Evolutionary conservation across 306 rosid genomes (phyloP), one percentile per base, ranked within the genome.

Genomic region (Comarum palustre): DNA sequence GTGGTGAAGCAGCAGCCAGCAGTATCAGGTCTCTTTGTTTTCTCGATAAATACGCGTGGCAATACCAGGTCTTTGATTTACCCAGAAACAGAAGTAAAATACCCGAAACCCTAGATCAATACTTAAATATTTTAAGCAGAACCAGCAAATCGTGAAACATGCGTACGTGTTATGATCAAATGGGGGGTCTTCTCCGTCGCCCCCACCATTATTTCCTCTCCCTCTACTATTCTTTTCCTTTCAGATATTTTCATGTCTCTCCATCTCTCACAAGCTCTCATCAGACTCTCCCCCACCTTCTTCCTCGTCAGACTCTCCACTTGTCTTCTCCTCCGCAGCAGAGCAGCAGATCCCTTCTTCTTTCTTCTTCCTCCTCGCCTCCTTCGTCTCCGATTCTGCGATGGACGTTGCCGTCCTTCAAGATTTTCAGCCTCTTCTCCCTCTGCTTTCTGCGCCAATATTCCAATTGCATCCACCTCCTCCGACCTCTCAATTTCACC

Each of bases 191-290:
- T 38, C 27, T 42, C 11, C 58, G n/a, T 5, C 6, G 45, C 73
- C 73, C 81, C 81, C 43, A 81, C 68, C 75, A 42, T 66, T 55
- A 48, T 58, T 75, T 36, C 17, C 36, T 4, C 42, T 17, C 41
- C 14, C 12, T 4, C 16, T 83, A 62, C 76, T 78, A 74, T 47
- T 75, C 64, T 0, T 51, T 12, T 43, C 60, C 34, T 13, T 57
- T 62, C 42, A 24, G 86, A 82, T 83, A 77, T 82, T 88, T 69
- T 66, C 69, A 4, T n/a, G 48, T 54, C 59, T 46, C 68, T 25
- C 77, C 16, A 43, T 16, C 48, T 36, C 59, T 20, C 24, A 36
- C 2, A 10, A 41, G 13, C 78, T 55, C 16, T 60, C n/a, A 1
- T 60, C n/a, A 1, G 16, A 5, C 17, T 41, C 11, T 12, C 24